A percentile compares a stretch with the other conserved stretches of the same genome.
Evolutionary conservation across 495 filamentous ascomycete species (phyloP).

Genomic region (Trichoderma asperelloides): DNA sequence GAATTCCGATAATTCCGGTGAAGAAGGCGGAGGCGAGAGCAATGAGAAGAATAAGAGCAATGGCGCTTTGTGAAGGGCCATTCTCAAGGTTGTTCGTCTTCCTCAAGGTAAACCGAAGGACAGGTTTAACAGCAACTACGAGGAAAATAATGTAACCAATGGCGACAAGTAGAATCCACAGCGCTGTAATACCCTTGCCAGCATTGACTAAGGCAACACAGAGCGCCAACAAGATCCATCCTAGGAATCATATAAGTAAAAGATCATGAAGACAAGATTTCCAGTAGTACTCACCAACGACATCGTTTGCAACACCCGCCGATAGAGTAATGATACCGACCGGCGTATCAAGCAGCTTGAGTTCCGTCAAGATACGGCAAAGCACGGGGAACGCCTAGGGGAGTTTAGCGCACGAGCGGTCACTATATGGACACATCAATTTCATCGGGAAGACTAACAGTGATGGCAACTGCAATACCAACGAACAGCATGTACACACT

Average conservation of each 20-base stretch:
- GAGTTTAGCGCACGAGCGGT: constrained; percentile 1
- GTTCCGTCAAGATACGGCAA: constrained; percentile 86
- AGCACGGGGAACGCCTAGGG: constrained; percentile 75
- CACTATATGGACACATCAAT: background rate
- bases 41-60: constrained; percentile 73
- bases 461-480: constrained; percentile 90
- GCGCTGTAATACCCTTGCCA: constrained; percentile 69
- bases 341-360: constrained; percentile 74
- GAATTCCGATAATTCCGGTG: constrained; percentile 81
- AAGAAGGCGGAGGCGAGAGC: constrained; percentile 84
- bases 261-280: background rate
- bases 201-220: constrained; percentile 94
- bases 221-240: constrained; percentile 89
- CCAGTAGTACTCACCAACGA: constrained; percentile 36
- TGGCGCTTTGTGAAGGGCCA: constrained; percentile 80
- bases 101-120: constrained; percentile 66
- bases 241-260: constrained; percentile 22
- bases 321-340: constrained; percentile 89
- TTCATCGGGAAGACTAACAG: constrained; percentile 19
- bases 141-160: constrained; percentile 73
- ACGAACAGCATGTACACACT: constrained; percentile 87
- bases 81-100: constrained; percentile 74
- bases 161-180: constrained; percentile 75
- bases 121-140: constrained; percentile 63
- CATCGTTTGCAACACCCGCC: constrained; percentile 92